Evolutionary conservation across 2,329 filamentous ascomycete species (phyloP).

Genomic region (Aspergillus cejpii): DNA sequence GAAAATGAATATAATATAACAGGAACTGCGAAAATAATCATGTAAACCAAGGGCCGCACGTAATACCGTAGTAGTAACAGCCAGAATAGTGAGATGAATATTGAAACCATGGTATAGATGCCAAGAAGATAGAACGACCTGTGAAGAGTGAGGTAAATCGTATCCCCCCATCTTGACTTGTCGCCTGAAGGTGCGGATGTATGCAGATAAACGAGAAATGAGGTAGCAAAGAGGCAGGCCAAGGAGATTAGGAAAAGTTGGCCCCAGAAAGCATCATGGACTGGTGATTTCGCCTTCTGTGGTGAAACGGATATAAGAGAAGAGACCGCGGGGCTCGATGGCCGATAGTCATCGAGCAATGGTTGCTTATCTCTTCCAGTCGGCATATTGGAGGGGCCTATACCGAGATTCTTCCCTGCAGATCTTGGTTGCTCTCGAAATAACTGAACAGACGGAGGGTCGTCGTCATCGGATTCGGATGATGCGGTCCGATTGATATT

Average conservation of each 20-base stretch:
- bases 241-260: conserved; percentile 81
- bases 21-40: conserved; percentile 77
- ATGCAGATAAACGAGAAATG: conserved; percentile 82
- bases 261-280: conserved; percentile 86
- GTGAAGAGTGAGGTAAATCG: conserved; percentile 83
- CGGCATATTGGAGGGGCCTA: conserved; percentile 42
- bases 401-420: conserved; percentile 32
- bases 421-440: conserved; percentile 45
- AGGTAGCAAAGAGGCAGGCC: conserved; percentile 78
- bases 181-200: conserved; percentile 65
- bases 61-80: conserved; percentile 81
- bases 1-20: conserved; percentile 82
- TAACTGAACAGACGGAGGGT: conserved; percentile 50
- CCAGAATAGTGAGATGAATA: conserved; percentile 85
- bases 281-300: conserved; percentile 61
- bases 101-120: conserved; percentile 82
- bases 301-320: conserved; percentile 53
- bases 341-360: conserved; percentile 40
- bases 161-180: conserved; percentile 70
- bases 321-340: conserved; percentile 46
- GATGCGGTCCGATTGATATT: conserved; percentile 40
- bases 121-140: conserved; percentile 84
- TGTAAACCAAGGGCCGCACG: conserved; percentile 71
- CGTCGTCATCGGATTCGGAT: conserved; percentile 41
- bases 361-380: conserved; percentile 49